These are phyloP conservation scores for Leptodontidium sp. DNA, from an alignment of 2,329 filamentous ascomycete species.

Conservation along the genomic window DNA sequence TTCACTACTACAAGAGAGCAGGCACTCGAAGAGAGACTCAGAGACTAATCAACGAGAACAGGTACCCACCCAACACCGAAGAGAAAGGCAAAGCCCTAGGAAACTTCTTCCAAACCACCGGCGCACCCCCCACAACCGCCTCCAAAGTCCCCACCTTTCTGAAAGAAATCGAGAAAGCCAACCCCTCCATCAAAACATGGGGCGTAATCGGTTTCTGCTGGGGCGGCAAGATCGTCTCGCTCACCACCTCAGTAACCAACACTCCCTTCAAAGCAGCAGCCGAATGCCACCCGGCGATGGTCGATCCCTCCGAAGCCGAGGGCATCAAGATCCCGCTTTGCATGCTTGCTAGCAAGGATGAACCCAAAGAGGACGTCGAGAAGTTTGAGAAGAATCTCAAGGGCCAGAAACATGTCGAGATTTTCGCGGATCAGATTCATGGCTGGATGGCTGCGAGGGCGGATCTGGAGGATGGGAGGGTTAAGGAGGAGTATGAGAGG, in stretches of 20 bases:
- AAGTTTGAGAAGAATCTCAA: slow-evolving; percentile 54
- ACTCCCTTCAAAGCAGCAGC: slow-evolving; percentile 62
- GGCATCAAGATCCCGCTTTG: slow-evolving; percentile 67
- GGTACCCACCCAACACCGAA: slow-evolving; percentile 65
- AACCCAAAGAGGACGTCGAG: slow-evolving; percentile 52
- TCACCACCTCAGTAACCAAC: slow-evolving; percentile 31
- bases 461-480: slow-evolving; percentile 55
- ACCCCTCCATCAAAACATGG: slow-evolving; percentile 60
- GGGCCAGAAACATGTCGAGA: slow-evolving; percentile 56
- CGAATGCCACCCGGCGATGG: slow-evolving; percentile 67
- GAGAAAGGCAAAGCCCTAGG: slow-evolving; percentile 69
- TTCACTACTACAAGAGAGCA: too few relatives aligned
- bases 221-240: slow-evolving; percentile 46
- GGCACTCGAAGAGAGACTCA: not conserved
- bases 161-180: slow-evolving; percentile 56
- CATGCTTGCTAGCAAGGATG: slow-evolving; percentile 74
- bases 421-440: slow-evolving; percentile 59
- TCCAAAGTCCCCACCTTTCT: slow-evolving; percentile 60
- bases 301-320: slow-evolving; percentile 67
- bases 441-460: slow-evolving; percentile 67
- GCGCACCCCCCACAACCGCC: slow-evolving; percentile 49
- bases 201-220: slow-evolving; percentile 46
- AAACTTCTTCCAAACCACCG: slow-evolving; percentile 59
- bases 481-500: slow-evolving; percentile 56
- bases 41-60: slow-evolving; percentile 21